Evolutionary conservation across 768 basidiomycete genomes (phyloP).

Genomic region (Kwoniella mangroviensis): DNA sequence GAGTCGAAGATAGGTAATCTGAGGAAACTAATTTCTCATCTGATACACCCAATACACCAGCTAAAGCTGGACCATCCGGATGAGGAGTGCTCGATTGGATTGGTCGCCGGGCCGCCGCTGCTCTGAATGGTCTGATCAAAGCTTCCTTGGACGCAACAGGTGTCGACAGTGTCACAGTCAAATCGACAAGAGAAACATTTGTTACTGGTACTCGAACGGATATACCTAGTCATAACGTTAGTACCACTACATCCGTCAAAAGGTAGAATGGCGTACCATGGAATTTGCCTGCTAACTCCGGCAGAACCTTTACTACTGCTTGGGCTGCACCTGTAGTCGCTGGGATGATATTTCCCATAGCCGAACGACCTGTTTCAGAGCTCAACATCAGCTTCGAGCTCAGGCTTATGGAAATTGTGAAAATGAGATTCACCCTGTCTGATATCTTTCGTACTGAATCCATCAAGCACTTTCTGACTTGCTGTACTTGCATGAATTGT

Average conservation of each 20-base stretch:
- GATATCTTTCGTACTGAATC: slow-evolving; percentile 54
- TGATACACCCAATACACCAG: slow-evolving; percentile 52
- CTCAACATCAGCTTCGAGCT: too few relatives aligned
- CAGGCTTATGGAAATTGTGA: too few relatives aligned
- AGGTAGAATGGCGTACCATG: slow-evolving; percentile 39
- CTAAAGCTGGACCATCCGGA: slow-evolving; percentile 30
- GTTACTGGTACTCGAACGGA: slow-evolving; percentile 58
- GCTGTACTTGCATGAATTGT: slow-evolving; percentile 58
- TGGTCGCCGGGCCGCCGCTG: slow-evolving; percentile 34
- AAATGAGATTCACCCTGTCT: slow-evolving; percentile 32
- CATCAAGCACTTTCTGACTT: slow-evolving; percentile 57
- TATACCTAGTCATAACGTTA: slow-evolving; percentile 41
- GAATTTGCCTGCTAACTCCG: slow-evolving; percentile 58
- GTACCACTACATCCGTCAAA: too few relatives aligned
- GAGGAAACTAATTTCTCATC: slow-evolving; percentile 58
- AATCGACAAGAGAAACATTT: slow-evolving; percentile 58
- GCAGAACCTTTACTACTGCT: slow-evolving; percentile 58
- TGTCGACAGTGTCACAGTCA: slow-evolving; percentile 52
- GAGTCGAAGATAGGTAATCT: slow-evolving; percentile 53
- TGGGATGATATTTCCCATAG: slow-evolving; percentile 56
- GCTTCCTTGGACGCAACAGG: slow-evolving; percentile 51
- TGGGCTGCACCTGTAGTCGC: slow-evolving; percentile 56
- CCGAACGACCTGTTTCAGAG: slow-evolving; percentile 42
- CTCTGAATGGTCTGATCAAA: slow-evolving; percentile 52
- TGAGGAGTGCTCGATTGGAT: slow-evolving; percentile 27